Base-by-base conservation (phyloP, 371 early-diverging fungal genomes). In the Rhizopus arrhizus region DNA sequence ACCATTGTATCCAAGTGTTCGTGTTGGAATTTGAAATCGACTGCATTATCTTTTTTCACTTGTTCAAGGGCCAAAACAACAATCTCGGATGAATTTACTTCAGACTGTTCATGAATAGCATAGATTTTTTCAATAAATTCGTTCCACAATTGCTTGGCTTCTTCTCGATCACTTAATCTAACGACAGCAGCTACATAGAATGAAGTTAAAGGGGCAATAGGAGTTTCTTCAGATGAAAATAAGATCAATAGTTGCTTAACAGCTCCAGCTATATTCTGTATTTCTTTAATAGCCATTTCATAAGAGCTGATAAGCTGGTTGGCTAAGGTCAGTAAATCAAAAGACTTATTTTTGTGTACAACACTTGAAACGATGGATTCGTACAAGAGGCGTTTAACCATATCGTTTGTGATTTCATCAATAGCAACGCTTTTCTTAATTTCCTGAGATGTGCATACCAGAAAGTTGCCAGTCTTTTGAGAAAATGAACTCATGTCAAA, bases 401-500 rank as follows among this genome's bases (percentile, higher is more conserved):
- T 55, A 34, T 61, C 71, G 4, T 46, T n/a, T 3, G 51, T 40
- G 10, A 35, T 31, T 3, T 15, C 13, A 16, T 50, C 15, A 45
- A 60, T 42, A 40, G 8, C 45, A 3, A 55, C 38, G 6, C 6
- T 29, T 28, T 53, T 48, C 6, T 53, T 40, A 0, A 64, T 43
- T 36, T 72, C 57, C 1, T 47, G 50, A n/a, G 59, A 61, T 11
- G 71, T 31, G 3, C 60, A 65, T 3, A 53, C 41, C 36, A 75
- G 54, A 34, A 78, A 56, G 3, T 42, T 33, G 22, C 64, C 62
- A 0, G 62, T 53, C 36, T 69, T 70, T 43, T 55, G 61, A 52
- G 72, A 73, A 52, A 78, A 73, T 0, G 38, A 28, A 38, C 52
- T 61, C 68, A 78, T 62, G 31, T 64, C 64, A 8, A 70, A 40